Evolutionary conservation across 2,329 filamentous ascomycete species (phyloP).

Genomic region (Trichophyton equinum): DNA sequence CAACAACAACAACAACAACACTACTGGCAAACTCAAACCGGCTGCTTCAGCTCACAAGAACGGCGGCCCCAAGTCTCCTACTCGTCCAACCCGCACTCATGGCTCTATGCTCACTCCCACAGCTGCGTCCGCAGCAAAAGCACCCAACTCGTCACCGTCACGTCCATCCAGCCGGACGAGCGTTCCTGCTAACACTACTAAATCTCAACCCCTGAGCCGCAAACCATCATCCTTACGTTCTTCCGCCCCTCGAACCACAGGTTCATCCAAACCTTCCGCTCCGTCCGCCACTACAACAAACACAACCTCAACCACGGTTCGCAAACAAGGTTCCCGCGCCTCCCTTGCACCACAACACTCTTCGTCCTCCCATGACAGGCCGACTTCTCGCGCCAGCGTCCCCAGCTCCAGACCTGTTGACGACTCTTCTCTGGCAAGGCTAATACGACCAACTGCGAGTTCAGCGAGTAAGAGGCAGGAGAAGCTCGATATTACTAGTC

Average conservation of each 20-base stretch:
- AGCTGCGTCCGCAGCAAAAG: constrained; percentile 28
- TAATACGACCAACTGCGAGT: constrained; percentile 41
- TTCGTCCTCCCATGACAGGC: constrained; percentile 18
- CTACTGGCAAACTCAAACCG: constrained; percentile 8
- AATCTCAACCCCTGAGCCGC: constrained; percentile 20
- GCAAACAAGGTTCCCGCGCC: constrained; percentile 19
- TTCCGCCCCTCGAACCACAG: constrained; percentile 12
- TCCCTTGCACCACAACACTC: constrained; percentile 16
- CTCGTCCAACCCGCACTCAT: constrained; percentile 29
- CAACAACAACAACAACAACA: background rate
- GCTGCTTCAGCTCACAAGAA: background rate
- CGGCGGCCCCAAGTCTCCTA: constrained; percentile 27
- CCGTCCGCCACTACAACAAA: background rate
- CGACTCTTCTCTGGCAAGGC: constrained; percentile 38
- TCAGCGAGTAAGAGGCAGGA: constrained; percentile 39
- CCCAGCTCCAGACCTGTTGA: constrained; percentile 27
- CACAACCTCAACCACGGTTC: constrained; percentile 13
- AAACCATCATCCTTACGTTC: constrained; percentile 15
- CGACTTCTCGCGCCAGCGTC: constrained; percentile 32
- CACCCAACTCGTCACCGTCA: constrained; percentile 14
- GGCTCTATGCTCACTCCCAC: constrained; percentile 31
- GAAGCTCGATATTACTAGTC: constrained; percentile 31
- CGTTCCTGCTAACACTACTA: constrained; percentile 9
- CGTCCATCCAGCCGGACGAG: constrained; percentile 20
- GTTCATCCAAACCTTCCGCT: constrained; percentile 4